phyloP scores from a whole-genome alignment of 2,329 filamentous ascomycete species.

The Pseudogymnoascus sp. region DNA sequence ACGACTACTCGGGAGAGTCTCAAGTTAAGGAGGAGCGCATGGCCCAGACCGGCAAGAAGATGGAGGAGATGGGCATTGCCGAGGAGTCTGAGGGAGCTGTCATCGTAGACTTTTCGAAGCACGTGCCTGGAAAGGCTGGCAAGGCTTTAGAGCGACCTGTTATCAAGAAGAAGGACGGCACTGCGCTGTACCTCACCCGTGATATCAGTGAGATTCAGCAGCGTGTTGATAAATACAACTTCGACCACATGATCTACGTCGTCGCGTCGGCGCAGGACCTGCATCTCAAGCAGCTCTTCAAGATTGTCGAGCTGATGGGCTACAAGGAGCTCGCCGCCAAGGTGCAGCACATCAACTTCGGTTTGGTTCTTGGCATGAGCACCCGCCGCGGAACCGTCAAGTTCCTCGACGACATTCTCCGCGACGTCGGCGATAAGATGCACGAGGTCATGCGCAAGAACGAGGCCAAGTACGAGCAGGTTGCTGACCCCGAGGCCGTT shows the following conservation, averaged over 20 bases:
- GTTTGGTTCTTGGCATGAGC: slow-evolving; percentile 62
- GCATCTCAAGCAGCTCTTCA: slow-evolving; percentile 67
- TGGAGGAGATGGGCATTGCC: slow-evolving; percentile 56
- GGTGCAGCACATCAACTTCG: slow-evolving; percentile 69
- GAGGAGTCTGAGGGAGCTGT: slow-evolving; percentile 65
- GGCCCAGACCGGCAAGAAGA: slow-evolving; percentile 50
- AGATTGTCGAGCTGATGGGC: slow-evolving; percentile 65
- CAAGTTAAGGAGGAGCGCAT: slow-evolving; percentile 61
- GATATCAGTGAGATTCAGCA: slow-evolving; percentile 68
- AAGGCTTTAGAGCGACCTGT: slow-evolving; percentile 64
- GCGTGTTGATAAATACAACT: slow-evolving; percentile 54
- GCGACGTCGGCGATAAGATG: slow-evolving; percentile 86
- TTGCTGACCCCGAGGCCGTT: slow-evolving; percentile 70
- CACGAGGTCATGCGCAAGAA: slow-evolving; percentile 95
- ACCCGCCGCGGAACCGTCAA: slow-evolving; percentile 67
- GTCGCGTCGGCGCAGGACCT: slow-evolving; percentile 65
- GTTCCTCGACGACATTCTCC: slow-evolving; percentile 63
- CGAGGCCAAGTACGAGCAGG: slow-evolving; percentile 79
- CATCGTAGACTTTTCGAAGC: slow-evolving; percentile 63
- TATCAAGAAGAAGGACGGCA: slow-evolving; percentile 65
- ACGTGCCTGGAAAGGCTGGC: slow-evolving; percentile 55
- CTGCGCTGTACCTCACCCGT: slow-evolving; percentile 68
- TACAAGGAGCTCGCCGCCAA: slow-evolving; percentile 58
- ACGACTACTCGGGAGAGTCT: slow-evolving; percentile 66
- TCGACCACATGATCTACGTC: slow-evolving; percentile 76